Conservation (phyloP, 2,329 filamentous ascomycete genomes). For the Alternaria viburni region DNA sequence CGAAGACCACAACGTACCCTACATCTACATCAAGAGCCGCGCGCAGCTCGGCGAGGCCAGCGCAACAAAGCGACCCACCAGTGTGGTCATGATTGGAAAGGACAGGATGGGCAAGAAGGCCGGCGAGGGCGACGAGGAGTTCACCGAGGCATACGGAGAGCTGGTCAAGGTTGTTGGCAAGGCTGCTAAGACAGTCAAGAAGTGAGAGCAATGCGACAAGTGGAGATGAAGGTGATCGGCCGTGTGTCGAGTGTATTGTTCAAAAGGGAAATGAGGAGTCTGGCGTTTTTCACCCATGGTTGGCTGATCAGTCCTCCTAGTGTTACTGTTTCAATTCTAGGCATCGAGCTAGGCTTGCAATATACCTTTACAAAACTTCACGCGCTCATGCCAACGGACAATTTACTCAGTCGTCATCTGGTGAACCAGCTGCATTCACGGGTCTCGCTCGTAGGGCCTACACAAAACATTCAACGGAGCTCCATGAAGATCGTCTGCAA, state of each 20-base stretch:
- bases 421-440: not conserved
- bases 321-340: constrained; percentile 3
- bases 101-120: constrained; percentile 57
- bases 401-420: rapidly evolving
- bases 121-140: constrained; percentile 56
- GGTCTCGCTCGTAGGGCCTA: not conserved
- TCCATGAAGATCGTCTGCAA: not conserved
- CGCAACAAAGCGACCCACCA: constrained; percentile 94
- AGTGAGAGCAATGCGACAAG: constrained; percentile 41
- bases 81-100: constrained; percentile 83
- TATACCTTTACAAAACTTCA: constrained; percentile 1
- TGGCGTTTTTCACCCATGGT: constrained; percentile 16
- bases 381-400: not conserved
- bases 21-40: constrained; percentile 91
- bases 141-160: constrained; percentile 61
- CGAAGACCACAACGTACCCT: constrained; percentile 97
- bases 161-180: constrained; percentile 66
- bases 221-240: constrained; percentile 10
- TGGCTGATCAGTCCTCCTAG: constrained; percentile 1
- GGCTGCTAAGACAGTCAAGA: constrained; percentile 63
- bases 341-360: not conserved
- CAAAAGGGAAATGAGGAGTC: constrained; percentile 25
- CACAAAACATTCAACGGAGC: not conserved
- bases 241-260: constrained; percentile 21
- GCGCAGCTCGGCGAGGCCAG: constrained; percentile 93